Evolutionary conservation across 1,284 basidiomycete genomes (phyloP), one percentile per base, ranked within the genome.

Genomic region (Melampsora larici-populina): DNA sequence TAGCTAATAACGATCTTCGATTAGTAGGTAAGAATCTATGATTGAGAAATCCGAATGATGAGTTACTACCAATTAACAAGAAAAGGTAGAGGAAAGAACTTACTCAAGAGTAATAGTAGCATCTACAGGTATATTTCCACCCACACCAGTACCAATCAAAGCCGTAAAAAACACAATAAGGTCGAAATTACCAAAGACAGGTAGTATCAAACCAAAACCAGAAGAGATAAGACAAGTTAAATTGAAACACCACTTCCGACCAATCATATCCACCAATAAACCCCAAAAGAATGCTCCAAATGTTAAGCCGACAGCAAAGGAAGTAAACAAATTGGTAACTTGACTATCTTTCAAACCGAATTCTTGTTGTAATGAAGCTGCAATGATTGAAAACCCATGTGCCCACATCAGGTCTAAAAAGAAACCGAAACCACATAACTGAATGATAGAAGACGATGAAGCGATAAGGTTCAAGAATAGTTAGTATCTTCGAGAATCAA

Each of bases 101-200:
- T 18, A 64, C 62, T 64, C 62, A 21, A 64, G 62, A 64, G 62
- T 64, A 18, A 64, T 64, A 36, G 62, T 64, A 21, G 62, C 33
- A 36, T 64, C 62, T 7, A 64, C 62, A 18, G 62, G 62, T 18
- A 64, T 64, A 21, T 64, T 64, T 24, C 62, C 62, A 31, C 62
- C 62, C 29, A 64, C 33, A 31, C 62, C 62, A 36, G 62, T 64
- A 2, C 62, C 62, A 18, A 64, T 29, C 21, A 64, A 36, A 21
- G 33, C 62, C 18, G 33, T 36, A 64, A 64, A 64, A 9, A 64
- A 31, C 6, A 64, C 29, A 11, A 64, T 31, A 33, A 21, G n/a
- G 7, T 31, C 18, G 17, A 31, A 64, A 8, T 29, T 31, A 21
- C 33, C 62, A 64, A 64, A 64, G 62, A 36, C 33, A 64, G 62